A percentile compares a stretch with the other conserved stretches of the same genome.
Conservation (phyloP, 345 rosid species). For the Raphanus sativus region DNA sequence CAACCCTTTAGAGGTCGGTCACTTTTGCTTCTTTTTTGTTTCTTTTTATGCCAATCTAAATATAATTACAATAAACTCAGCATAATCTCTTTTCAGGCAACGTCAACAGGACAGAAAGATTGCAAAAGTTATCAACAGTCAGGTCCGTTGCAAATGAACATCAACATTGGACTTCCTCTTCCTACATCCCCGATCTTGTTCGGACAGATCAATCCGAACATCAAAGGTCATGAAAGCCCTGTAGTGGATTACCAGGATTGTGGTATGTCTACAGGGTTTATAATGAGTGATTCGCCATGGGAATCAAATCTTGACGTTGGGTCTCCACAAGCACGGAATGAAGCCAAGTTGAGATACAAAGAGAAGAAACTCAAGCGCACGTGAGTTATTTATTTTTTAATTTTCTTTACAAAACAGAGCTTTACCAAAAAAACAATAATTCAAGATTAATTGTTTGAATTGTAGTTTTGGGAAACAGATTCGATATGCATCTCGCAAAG, state of each 20-base stretch:
- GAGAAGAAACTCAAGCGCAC: slow-evolving; percentile 78
- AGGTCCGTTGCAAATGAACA: slow-evolving; percentile 29
- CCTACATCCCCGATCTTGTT: slow-evolving; percentile 21
- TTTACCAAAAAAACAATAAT: neutral
- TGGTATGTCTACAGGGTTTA: slow-evolving; percentile 55
- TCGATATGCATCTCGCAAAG: slow-evolving; percentile 86
- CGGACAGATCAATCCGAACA: slow-evolving; percentile 56
- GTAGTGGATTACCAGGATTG: slow-evolving; percentile 68
- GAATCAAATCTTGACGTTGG: slow-evolving; percentile 61
- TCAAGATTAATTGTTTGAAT: neutral
- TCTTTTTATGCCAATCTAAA: neutral
- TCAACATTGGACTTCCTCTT: slow-evolving; percentile 44
- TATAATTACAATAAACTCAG: neutral
- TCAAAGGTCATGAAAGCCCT: slow-evolving; percentile 54
- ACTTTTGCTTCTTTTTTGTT: neutral
- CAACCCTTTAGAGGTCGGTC: slow-evolving; percentile 28
- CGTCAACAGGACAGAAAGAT: slow-evolving; percentile 54
- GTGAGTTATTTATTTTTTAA: slow-evolving; percentile 40
- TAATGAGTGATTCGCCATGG: slow-evolving; percentile 71
- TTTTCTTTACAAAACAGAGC: slow-evolving; percentile 18
- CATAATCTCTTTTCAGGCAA: slow-evolving; percentile 43
- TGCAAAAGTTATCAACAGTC: slow-evolving; percentile 41
- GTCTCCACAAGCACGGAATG: slow-evolving; percentile 67
- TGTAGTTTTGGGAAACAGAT: slow-evolving; percentile 83
- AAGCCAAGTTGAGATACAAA: slow-evolving; percentile 82